Evolutionary conservation across 768 basidiomycete species (phyloP).

Genomic region (Mycena kentingensis): DNA sequence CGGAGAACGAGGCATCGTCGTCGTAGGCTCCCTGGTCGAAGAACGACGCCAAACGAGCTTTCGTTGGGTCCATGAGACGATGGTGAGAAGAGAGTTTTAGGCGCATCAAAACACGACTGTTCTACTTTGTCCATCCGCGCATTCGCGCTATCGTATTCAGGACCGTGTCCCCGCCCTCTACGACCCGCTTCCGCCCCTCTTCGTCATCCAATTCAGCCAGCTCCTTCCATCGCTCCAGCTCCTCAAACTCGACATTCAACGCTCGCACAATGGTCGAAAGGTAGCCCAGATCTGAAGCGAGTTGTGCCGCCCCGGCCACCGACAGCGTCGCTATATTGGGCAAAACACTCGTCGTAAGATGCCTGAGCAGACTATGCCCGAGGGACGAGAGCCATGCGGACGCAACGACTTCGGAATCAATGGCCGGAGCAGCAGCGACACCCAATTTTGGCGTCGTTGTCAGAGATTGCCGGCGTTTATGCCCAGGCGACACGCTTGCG

Average conservation of each 20-base stretch:
- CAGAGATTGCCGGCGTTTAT: slow-evolving; percentile 46
- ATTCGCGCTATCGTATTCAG: slow-evolving; percentile 40
- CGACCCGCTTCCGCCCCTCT: slow-evolving; percentile 35
- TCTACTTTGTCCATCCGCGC: slow-evolving; percentile 40
- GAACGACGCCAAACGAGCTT: too few species aligned
- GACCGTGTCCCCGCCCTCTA: slow-evolving; percentile 35
- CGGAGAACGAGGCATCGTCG: too few species aligned
- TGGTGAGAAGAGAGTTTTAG: too few species aligned
- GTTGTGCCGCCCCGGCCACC: slow-evolving; percentile 73
- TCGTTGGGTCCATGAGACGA: too few species aligned
- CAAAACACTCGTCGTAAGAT: slow-evolving; percentile 70
- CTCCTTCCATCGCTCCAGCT: slow-evolving; percentile 79
- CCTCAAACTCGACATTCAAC: slow-evolving; percentile 83
- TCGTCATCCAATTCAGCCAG: slow-evolving; percentile 64
- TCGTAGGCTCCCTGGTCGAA: too few species aligned
- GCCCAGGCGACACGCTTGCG: slow-evolving; percentile 31
- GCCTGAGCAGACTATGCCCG: slow-evolving; percentile 74
- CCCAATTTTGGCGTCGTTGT: slow-evolving; percentile 36
- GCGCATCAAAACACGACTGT: too few species aligned
- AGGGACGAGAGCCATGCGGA: slow-evolving; percentile 92
- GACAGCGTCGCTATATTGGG: slow-evolving; percentile 71
- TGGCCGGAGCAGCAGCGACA: slow-evolving; percentile 28
- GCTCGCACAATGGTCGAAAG: slow-evolving; percentile 88
- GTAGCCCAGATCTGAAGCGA: slow-evolving; percentile 86
- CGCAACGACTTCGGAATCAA: slow-evolving; percentile 80